These are phyloP conservation scores for Naganishia randhawae DNA, from an alignment of 768 basidiomycete species.

Conservation along the genomic window DNA sequence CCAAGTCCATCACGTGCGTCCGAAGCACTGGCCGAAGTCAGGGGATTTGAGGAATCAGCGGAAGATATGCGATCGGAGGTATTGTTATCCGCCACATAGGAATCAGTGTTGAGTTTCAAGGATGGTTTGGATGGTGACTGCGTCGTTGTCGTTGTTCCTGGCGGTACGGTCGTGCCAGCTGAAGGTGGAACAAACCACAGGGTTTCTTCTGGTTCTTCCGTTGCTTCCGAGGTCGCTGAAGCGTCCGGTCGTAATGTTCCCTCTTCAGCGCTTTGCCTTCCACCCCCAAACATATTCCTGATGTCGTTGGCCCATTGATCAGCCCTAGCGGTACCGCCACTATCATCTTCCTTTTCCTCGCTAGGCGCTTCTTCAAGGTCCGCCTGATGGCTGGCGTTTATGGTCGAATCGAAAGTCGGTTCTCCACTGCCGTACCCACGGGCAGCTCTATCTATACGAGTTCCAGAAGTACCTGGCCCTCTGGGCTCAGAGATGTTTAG, in stretches of 20 bases:
- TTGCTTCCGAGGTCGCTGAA: slow-evolving; percentile 6
- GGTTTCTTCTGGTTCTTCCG: slow-evolving; percentile 46
- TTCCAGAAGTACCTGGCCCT: background rate
- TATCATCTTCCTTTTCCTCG: slow-evolving; percentile 40
- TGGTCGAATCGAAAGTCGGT: slow-evolving; percentile 2
- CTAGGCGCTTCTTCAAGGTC: background rate
- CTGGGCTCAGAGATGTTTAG: background rate
- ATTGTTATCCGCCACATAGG: background rate
- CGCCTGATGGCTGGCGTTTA: background rate
- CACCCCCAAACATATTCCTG: slow-evolving; percentile 34
- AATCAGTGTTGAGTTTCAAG: slow-evolving; percentile 17
- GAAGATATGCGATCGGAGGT: background rate
- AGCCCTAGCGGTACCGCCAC: slow-evolving; percentile 42
- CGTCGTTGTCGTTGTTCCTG: background rate
- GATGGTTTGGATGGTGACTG: slow-evolving; percentile 14
- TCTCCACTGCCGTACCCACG: background rate
- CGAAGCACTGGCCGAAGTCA: slow-evolving; percentile 40
- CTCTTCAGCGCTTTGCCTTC: slow-evolving; percentile 14
- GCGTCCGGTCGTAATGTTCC: slow-evolving; percentile 11
- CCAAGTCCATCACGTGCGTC: slow-evolving; percentile 24
- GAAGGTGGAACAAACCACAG: slow-evolving; percentile 40
- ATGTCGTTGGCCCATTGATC: slow-evolving; percentile 38
- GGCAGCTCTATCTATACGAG: background rate
- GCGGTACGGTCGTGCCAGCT: background rate
- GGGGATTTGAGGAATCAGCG: slow-evolving; percentile 24